Conservation (phyloP, 805 yeast species). For the Ogataea glucozyma region DNA sequence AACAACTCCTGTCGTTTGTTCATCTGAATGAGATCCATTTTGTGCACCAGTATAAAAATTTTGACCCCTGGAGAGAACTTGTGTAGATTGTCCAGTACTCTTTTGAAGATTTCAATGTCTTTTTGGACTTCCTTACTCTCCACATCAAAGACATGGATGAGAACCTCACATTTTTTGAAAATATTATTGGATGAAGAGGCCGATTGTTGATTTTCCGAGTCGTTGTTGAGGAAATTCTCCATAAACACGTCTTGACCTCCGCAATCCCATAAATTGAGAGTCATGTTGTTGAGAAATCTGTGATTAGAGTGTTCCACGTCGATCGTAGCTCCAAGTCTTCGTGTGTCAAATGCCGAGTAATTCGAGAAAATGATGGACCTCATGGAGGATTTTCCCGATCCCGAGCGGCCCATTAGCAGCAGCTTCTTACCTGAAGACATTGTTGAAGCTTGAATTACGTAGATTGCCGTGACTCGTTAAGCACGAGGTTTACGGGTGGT, state of each 20-base stretch:
- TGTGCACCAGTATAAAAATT: constrained; percentile 87
- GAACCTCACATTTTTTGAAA: constrained; percentile 91
- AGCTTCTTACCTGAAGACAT: constrained; percentile 54
- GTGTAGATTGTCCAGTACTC: constrained; percentile 77
- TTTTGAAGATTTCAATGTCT: constrained; percentile 88
- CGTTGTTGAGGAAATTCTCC: constrained; percentile 70
- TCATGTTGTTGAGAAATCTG: constrained; percentile 91
- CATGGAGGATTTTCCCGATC: constrained; percentile 98
- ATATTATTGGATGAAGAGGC: constrained; percentile 76
- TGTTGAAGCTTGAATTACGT: background rate
- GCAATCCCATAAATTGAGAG: constrained; percentile 95
- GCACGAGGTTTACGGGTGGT: no score
- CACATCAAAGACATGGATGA: constrained; percentile 95
- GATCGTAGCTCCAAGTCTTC: constrained; percentile 93
- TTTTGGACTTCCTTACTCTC: constrained; percentile 88
- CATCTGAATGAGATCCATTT: constrained; percentile 91
- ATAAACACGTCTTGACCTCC: constrained; percentile 97
- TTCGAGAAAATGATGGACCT: constrained; percentile 93
- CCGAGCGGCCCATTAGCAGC: constrained; percentile 84
- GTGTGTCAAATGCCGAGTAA: constrained; percentile 94
- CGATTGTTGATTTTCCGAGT: constrained; percentile 40
- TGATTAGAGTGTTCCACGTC: constrained; percentile 98
- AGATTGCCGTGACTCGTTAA: no score
- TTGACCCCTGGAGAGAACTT: constrained; percentile 88
- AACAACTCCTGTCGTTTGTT: constrained; percentile 85